Conservation (phyloP, 106 monocot genomes). For the Agapanthus africanus region DNA sequence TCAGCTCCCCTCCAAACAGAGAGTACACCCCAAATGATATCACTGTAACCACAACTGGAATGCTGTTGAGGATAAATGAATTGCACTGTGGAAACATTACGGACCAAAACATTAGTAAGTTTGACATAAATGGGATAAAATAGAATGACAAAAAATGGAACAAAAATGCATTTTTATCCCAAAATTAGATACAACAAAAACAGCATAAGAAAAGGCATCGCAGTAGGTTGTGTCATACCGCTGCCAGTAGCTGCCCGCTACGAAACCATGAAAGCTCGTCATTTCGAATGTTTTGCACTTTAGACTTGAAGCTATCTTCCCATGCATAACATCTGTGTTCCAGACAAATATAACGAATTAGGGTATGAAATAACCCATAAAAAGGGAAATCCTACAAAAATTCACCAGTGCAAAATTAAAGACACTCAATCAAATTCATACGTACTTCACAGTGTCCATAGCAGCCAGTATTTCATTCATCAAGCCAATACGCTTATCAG, state of each 20-base stretch:
- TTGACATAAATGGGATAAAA: background rate
- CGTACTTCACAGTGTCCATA: slow-evolving; percentile 98
- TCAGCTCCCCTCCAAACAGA: slow-evolving; percentile 86
- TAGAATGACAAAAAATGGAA: too few relatives aligned
- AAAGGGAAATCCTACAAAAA: background rate
- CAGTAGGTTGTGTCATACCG: slow-evolving; percentile 35
- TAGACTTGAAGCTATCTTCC: slow-evolving; percentile 93
- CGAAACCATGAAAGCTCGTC: slow-evolving; percentile 97
- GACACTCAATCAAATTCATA: background rate
- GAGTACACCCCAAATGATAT: slow-evolving; percentile 85
- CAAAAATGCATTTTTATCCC: slow-evolving; percentile 1
- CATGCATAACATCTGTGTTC: slow-evolving; percentile 93
- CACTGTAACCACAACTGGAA: slow-evolving; percentile 86
- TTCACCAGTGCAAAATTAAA: background rate
- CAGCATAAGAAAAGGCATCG: background rate
- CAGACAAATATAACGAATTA: background rate
- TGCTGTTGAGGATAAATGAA: slow-evolving; percentile 83
- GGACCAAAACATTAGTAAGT: background rate
- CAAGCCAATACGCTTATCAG: slow-evolving; percentile 92
- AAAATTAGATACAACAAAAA: background rate
- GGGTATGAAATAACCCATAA: background rate
- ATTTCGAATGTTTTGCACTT: slow-evolving; percentile 80
- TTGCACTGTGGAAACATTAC: slow-evolving; percentile 65
- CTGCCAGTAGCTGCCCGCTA: slow-evolving; percentile 63
- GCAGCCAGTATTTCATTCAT: slow-evolving; percentile 99